phyloP scores from a whole-genome alignment of 345 rosid species.

The Chamaenerion angustifolium region DNA sequence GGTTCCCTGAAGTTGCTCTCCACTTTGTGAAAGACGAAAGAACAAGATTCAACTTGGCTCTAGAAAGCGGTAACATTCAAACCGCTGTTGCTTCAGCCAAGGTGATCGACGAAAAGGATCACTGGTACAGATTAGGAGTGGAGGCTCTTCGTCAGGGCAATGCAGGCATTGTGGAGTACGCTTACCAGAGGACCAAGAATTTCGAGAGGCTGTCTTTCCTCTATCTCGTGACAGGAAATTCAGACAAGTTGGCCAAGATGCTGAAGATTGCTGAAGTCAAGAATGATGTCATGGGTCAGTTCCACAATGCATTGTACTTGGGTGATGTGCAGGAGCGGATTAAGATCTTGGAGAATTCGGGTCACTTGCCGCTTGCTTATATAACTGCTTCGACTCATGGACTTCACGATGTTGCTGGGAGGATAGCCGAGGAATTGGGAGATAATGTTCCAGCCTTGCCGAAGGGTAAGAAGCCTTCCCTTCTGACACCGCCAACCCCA shows the following conservation, averaged over 20 bases:
- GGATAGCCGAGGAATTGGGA: slow-evolving; percentile 59
- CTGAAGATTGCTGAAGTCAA: slow-evolving; percentile 88
- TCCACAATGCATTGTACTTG: slow-evolving; percentile 78
- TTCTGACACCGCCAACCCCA: slow-evolving; percentile 73
- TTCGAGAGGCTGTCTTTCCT: slow-evolving; percentile 92
- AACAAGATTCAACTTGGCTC: slow-evolving; percentile 83
- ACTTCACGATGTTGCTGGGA: slow-evolving; percentile 52
- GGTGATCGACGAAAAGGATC: slow-evolving; percentile 88
- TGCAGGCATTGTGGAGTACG: slow-evolving; percentile 81
- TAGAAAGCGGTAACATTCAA: slow-evolving; percentile 91
- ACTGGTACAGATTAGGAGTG: slow-evolving; percentile 85
- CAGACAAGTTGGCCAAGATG: slow-evolving; percentile 79
- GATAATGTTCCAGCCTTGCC: slow-evolving; percentile 60
- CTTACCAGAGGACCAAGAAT: slow-evolving; percentile 93
- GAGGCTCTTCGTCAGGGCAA: slow-evolving; percentile 99
- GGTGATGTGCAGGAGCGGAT: slow-evolving; percentile 88
- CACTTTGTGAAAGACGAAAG: slow-evolving; percentile 95
- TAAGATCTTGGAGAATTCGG: slow-evolving; percentile 75
- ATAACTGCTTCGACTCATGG: slow-evolving; percentile 77
- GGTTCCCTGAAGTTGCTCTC: slow-evolving; percentile 96
- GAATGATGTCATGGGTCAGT: slow-evolving; percentile 93
- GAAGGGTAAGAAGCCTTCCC: slow-evolving; percentile 53
- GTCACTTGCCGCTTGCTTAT: slow-evolving; percentile 84
- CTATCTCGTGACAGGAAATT: slow-evolving; percentile 76
- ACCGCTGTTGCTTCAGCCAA: slow-evolving; percentile 95